phyloP scores from a whole-genome alignment of 2,329 filamentous ascomycete species.

The Plectosphaerella sp. region DNA sequence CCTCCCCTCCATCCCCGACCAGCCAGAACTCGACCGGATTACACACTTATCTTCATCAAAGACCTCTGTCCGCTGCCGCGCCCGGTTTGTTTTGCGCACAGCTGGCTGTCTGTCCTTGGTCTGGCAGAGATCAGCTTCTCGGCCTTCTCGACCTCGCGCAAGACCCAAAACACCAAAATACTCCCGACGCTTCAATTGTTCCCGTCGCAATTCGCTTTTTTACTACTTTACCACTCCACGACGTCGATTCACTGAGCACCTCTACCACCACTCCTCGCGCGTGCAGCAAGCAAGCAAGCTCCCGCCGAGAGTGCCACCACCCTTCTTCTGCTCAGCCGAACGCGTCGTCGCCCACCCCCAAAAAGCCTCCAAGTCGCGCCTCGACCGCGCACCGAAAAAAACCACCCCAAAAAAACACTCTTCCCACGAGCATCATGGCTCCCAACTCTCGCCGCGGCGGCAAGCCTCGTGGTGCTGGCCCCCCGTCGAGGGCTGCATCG shows the following conservation, averaged over 20 bases:
- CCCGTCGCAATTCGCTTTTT: background rate
- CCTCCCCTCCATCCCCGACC: background rate
- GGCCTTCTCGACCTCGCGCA: too few relatives aligned
- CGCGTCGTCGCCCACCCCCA: background rate
- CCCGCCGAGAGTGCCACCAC: too few relatives aligned
- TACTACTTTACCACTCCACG: background rate
- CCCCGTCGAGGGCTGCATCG: conserved; percentile 9
- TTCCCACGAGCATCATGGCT: conserved; percentile 16
- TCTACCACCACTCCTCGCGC: too few relatives aligned
- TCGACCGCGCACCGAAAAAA: too few relatives aligned
- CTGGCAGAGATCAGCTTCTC: too few relatives aligned
- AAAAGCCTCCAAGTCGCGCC: background rate
- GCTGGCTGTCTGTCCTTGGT: too few relatives aligned
- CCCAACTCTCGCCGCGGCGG: conserved; percentile 14
- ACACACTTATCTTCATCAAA: background rate
- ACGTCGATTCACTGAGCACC: too few relatives aligned
- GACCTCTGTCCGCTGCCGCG: background rate
- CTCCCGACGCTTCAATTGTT: too few relatives aligned
- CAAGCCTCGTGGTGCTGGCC: conserved; percentile 9
- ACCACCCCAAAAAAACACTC: background rate
- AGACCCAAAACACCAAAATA: too few relatives aligned
- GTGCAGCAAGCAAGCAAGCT: too few relatives aligned
- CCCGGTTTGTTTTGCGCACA: too few relatives aligned
- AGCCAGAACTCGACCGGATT: background rate
- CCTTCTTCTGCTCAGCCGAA: background rate